Conservation (phyloP, 805 yeast genomes). For the Spathaspora arborariae region DNA sequence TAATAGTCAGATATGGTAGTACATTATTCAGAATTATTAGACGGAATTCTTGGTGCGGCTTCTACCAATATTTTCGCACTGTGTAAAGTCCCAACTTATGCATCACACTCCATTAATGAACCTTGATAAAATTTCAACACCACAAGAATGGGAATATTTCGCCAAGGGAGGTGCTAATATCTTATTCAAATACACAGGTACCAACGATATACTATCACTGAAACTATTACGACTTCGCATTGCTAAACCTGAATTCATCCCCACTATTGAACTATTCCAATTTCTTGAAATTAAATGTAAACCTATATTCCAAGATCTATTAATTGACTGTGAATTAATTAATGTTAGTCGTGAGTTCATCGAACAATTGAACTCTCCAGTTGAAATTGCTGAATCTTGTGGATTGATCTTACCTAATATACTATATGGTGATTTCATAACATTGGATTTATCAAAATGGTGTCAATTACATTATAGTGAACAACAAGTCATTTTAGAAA, state of each 20-base stretch:
- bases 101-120: constrained; percentile 27
- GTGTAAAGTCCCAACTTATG: too few relatives aligned
- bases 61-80: too few relatives aligned
- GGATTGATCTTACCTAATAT: constrained; percentile 44
- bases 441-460: constrained; percentile 26
- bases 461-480: constrained; percentile 24
- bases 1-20: too few relatives aligned
- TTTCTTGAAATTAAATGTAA: constrained; percentile 35
- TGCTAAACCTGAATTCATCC: constrained; percentile 30
- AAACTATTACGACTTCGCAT: constrained; percentile 39
- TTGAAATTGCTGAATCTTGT: constrained; percentile 32
- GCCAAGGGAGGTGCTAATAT: constrained; percentile 50
- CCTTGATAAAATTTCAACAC: constrained; percentile 29
- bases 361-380: constrained; percentile 21
- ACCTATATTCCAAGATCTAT: constrained; percentile 24
- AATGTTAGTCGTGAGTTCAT: constrained; percentile 29
- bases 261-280: constrained; percentile 38
- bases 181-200: constrained; percentile 39
- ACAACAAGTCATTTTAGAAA: constrained; percentile 33
- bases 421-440: constrained; percentile 20
- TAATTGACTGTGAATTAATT: constrained; percentile 28
- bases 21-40: too few relatives aligned
- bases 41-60: too few relatives aligned
- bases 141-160: constrained; percentile 43
- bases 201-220: constrained; percentile 24